Evolutionary conservation across 177 flowering plant species (phyloP).

Genomic region (Tripterygium wilfordii): DNA sequence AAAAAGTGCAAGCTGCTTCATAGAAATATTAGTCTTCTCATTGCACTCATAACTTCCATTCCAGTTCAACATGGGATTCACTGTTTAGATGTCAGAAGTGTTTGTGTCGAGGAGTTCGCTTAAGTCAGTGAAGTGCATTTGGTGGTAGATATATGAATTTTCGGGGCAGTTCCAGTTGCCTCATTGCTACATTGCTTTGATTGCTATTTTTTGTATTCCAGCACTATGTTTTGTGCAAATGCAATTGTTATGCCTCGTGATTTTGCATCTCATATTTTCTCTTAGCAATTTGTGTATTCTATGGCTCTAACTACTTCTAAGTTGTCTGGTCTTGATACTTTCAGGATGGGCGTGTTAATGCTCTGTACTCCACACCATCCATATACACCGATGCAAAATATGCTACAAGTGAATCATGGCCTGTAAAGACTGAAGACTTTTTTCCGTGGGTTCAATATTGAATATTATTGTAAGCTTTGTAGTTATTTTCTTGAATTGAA

Average conservation of each 20-base stretch:
- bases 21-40: no score
- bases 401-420: slow-evolving; percentile 72
- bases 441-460: slow-evolving; percentile 69
- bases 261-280: not conserved
- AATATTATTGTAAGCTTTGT: not conserved
- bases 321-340: slow-evolving; percentile 9
- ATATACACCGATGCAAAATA: slow-evolving; percentile 88
- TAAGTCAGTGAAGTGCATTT: no score
- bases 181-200: no score
- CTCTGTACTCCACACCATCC: slow-evolving; percentile 91
- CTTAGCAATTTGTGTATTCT: not conserved
- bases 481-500: not conserved
- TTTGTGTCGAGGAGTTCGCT: no score
- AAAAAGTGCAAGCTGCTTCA: no score
- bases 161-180: no score
- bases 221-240: no score
- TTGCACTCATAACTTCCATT: no score
- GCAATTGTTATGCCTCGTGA: not conserved
- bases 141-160: no score
- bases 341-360: slow-evolving; percentile 98
- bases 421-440: slow-evolving; percentile 79
- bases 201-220: no score
- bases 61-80: no score
- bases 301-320: not conserved
- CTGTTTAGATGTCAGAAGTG: no score